These are phyloP conservation scores for Scheffersomyces lignicola DNA, from an alignment of 1,139 yeast genomes.

Conservation along the genomic window DNA sequence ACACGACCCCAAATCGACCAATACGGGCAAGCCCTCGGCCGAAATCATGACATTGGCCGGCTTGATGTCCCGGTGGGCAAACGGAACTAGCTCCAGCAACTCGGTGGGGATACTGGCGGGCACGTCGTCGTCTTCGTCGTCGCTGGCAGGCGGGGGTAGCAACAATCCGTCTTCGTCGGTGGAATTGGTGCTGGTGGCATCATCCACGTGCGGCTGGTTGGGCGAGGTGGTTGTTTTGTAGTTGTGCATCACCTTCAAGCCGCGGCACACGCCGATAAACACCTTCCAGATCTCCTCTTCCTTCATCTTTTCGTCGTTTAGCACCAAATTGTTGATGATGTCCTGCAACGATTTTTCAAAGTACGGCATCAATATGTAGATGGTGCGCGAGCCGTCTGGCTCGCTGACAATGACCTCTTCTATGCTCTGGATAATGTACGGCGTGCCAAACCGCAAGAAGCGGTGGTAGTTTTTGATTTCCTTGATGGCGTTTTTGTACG, in stretches of 20 bases:
- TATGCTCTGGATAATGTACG: conserved; percentile 66
- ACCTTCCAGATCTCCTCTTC: conserved; percentile 63
- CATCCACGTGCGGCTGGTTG: conserved; percentile 18
- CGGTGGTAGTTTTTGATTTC: conserved; percentile 77
- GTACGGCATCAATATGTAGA: conserved; percentile 78
- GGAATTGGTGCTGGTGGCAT: conserved; percentile 9
- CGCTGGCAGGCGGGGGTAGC: conserved; percentile 3
- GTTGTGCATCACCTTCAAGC: conserved; percentile 73
- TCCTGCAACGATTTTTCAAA: conserved; percentile 76
- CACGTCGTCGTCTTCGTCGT: conserved; percentile 8
- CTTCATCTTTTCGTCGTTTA: conserved; percentile 52
- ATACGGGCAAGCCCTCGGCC: conserved; percentile 70
- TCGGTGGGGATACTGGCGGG: conserved; percentile 34
- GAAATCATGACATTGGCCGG: conserved; percentile 88
- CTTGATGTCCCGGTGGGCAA: conserved; percentile 83
- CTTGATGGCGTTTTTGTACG: conserved; percentile 59
- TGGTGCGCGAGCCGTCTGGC: conserved; percentile 74
- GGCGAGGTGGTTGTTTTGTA: conserved; percentile 41
- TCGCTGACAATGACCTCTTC: conserved; percentile 75
- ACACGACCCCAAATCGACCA: conserved; percentile 85
- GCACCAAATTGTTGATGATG: conserved; percentile 59
- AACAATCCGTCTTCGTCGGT: conserved; percentile 9
- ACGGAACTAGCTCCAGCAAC: conserved; percentile 61
- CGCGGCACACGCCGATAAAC: conserved; percentile 71
- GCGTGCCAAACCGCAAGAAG: conserved; percentile 54